Evolutionary conservation across 176 grass and related monocot genomes (phyloP).

Genomic region (Aegilops bicornis): DNA sequence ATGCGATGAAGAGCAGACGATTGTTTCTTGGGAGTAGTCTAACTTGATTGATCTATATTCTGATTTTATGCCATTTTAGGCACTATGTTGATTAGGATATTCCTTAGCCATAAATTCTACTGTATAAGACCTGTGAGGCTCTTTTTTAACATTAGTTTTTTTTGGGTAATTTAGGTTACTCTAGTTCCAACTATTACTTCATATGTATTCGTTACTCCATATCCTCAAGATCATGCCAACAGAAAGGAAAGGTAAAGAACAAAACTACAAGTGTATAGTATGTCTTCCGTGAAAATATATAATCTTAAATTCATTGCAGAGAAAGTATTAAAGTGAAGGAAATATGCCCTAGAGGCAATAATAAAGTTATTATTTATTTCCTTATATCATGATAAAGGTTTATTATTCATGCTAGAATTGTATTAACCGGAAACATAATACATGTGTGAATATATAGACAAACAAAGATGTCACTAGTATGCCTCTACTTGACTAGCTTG

Average conservation of each 20-base stretch:
- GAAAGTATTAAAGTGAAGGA: slow-evolving; percentile 48
- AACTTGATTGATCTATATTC: background rate
- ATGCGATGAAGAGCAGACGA: too few relatives aligned
- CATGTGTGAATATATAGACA: too few relatives aligned
- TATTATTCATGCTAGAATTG: too few relatives aligned
- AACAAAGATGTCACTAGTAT: too few relatives aligned
- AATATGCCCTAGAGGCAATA: too few relatives aligned
- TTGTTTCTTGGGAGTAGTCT: too few relatives aligned
- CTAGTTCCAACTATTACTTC: too few relatives aligned
- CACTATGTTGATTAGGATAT: background rate
- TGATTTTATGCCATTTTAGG: background rate
- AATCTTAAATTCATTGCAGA: slow-evolving; percentile 21
- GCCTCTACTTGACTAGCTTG: too few relatives aligned
- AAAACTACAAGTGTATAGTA: background rate
- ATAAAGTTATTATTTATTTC: too few relatives aligned
- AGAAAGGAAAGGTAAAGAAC: slow-evolving; percentile 52
- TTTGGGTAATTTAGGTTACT: slow-evolving; percentile 17
- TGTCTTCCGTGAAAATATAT: background rate
- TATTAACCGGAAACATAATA: too few relatives aligned
- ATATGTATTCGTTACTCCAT: too few relatives aligned
- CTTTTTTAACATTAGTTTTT: background rate
- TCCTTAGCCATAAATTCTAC: background rate
- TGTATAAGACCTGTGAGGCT: background rate
- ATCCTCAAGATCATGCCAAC: slow-evolving; percentile 29
- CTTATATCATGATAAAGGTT: too few relatives aligned